Percentiles rank a stretch among this genome's conserved stretches.
phyloP scores from a whole-genome alignment of 2,329 filamentous ascomycete species.

The Periglandula ipomoeae region DNA sequence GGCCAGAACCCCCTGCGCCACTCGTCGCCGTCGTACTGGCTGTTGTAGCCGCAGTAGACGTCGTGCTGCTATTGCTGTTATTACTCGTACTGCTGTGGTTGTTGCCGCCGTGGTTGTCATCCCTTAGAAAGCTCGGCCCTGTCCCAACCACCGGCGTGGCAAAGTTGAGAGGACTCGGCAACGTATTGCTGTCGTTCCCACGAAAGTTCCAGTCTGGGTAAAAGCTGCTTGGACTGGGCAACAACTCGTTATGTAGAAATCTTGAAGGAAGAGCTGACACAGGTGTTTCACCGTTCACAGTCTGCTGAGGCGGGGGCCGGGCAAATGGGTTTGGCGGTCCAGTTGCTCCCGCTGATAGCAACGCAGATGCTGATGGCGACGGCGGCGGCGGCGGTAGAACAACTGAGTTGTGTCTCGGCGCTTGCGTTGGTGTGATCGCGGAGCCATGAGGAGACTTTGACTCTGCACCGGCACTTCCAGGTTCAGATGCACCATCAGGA shows the following conservation, averaged over 20 bases:
- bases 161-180: slow-evolving; percentile 89
- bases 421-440: slow-evolving; percentile 49
- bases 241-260: slow-evolving; percentile 77
- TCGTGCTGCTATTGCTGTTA: slow-evolving; percentile 14
- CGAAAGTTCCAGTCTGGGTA: slow-evolving; percentile 84
- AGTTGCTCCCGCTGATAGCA: slow-evolving; percentile 82
- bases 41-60: slow-evolving; percentile 7
- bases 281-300: slow-evolving; percentile 53
- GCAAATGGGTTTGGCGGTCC: slow-evolving; percentile 96
- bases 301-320: slow-evolving; percentile 67
- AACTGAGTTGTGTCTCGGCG: slow-evolving; percentile 48
- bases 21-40: slow-evolving; percentile 10
- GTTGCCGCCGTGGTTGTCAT: slow-evolving; percentile 32
- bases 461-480: slow-evolving; percentile 63
- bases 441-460: slow-evolving; percentile 56
- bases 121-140: slow-evolving; percentile 54
- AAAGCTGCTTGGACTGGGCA: slow-evolving; percentile 87
- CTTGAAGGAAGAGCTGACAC: slow-evolving; percentile 90
- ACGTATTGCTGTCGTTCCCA: slow-evolving; percentile 66
- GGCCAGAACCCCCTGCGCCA: slow-evolving; percentile 6
- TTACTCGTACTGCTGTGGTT: slow-evolving; percentile 11
- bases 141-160: slow-evolving; percentile 65
- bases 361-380: slow-evolving; percentile 76
- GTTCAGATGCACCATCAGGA: slow-evolving; percentile 79
- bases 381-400: slow-evolving; percentile 89